phyloP scores from a whole-genome alignment of 169 alveolate species.

The Cryptosporidium sp. region DNA sequence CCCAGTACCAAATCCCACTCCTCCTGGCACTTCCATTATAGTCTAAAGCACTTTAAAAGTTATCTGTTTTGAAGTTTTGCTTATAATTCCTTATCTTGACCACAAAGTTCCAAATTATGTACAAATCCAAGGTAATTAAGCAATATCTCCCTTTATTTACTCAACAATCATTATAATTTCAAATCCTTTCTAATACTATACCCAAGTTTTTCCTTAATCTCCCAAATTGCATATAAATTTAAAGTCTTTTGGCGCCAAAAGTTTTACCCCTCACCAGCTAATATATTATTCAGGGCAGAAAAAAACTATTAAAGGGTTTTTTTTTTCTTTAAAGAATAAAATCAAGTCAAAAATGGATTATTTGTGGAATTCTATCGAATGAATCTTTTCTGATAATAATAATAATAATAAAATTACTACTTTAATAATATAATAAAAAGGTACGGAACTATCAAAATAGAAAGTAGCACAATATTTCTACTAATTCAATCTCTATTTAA shows the following conservation, averaged over 20 bases:
- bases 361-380: not conserved
- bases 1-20: not conserved
- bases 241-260: not conserved
- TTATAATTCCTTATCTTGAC: not conserved
- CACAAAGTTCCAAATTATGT: not conserved
- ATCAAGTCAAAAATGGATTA: slow-evolving; percentile 2
- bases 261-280: not conserved
- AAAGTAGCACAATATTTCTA: too few relatives aligned
- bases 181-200: not conserved
- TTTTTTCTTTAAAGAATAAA: not conserved
- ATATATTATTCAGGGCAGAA: not conserved
- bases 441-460: too few relatives aligned
- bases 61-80: not conserved
- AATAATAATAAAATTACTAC: not conserved
- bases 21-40: not conserved
- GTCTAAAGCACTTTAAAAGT: not conserved
- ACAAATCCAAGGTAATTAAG: not conserved
- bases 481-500: not conserved
- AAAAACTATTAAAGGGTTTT: not conserved
- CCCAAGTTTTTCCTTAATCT: not conserved
- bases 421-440: not conserved
- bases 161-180: not conserved
- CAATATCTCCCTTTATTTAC: not conserved
- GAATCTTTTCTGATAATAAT: not conserved
- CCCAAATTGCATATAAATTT: not conserved